Percentiles rank a stretch among this genome's conserved stretches.
These are phyloP conservation scores for Mentha longifolia DNA, from an alignment of 257 asterid genomes.

Conservation along the genomic window DNA sequence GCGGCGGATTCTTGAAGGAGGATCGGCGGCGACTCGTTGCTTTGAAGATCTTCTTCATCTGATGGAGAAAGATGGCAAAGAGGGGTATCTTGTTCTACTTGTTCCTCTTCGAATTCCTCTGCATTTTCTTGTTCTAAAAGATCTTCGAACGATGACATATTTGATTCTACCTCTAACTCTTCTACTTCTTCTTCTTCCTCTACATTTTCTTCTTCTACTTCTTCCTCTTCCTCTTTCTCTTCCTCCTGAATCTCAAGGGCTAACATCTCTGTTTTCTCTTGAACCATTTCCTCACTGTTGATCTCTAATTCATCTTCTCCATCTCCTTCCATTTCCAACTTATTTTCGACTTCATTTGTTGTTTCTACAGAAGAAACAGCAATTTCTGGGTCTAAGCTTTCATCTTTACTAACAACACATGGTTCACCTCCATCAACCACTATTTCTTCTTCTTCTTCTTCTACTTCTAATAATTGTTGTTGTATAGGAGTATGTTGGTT, in stretches of 20 bases:
- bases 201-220: background rate
- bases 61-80: conserved; percentile 39
- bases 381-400: conserved; percentile 32
- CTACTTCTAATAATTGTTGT: conserved; percentile 27
- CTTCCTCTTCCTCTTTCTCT: background rate
- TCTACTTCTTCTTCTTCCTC: conserved; percentile 8
- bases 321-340: conserved; percentile 29
- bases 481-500: conserved; percentile 33
- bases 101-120: conserved; percentile 16
- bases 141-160: conserved; percentile 54
- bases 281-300: too few relatives aligned
- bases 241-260: background rate
- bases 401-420: conserved; percentile 20
- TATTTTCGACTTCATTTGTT: conserved; percentile 21
- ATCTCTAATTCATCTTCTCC: conserved; percentile 22
- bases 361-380: conserved; percentile 15
- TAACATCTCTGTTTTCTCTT: conserved; percentile 28
- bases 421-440: conserved; percentile 10
- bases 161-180: conserved; percentile 48
- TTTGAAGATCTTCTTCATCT: conserved; percentile 30
- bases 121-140: conserved; percentile 50
- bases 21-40: conserved; percentile 17
- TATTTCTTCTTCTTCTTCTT: conserved; percentile 13
- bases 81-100: conserved; percentile 14
- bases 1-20: conserved; percentile 24